These are phyloP conservation scores for Brassica napus DNA, from an alignment of 345 rosid species.

Conservation along the genomic window Da-Ae NC_063434.1:30088501-30089000, in stretches of 20 bases:
- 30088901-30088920: not conserved
- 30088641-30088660: not conserved
- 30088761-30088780: constrained; percentile 1
- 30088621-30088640: not conserved
- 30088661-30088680: not conserved
- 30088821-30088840: not conserved
- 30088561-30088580: not conserved
- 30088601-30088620: not conserved
- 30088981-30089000: not conserved
- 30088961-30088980: too few relatives aligned
- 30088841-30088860: not conserved
- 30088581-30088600: not conserved
- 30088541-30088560: not conserved
- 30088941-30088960: too few relatives aligned
- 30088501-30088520: not conserved
- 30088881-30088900: not conserved
- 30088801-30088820: not conserved
- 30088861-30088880: not conserved
- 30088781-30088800: not conserved
- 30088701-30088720: not conserved
- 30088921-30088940: not conserved
- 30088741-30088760: not conserved
- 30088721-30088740: not conserved
- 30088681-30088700: not conserved
- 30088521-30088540: not conserved